These are phyloP conservation scores for Diaporthe destruens DNA, from an alignment of 2,329 filamentous ascomycete species.

Conservation along the genomic window DNA sequence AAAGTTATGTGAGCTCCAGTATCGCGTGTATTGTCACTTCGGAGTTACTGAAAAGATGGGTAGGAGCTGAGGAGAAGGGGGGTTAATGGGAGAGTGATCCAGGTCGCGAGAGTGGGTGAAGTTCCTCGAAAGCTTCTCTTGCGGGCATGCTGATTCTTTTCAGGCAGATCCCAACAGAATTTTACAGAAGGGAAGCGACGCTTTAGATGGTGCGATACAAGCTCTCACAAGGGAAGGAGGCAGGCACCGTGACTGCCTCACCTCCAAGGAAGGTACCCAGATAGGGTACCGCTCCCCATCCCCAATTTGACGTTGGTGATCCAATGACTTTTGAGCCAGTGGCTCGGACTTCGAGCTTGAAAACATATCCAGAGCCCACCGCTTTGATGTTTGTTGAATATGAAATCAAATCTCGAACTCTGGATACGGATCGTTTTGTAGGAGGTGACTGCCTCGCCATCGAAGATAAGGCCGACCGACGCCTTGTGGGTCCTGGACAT, in stretches of 20 bases:
- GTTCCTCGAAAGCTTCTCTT: neutral
- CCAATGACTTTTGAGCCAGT: neutral
- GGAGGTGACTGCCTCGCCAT: neutral
- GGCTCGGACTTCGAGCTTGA: neutral
- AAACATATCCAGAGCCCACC: neutral
- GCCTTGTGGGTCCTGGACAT: no score
- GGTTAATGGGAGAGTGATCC: neutral
- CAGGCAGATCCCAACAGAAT: neutral
- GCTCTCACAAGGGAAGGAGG: neutral
- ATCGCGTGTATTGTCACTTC: neutral
- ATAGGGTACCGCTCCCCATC: neutral
- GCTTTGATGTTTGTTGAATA: no score
- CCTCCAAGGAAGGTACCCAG: neutral
- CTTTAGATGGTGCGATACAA: neutral
- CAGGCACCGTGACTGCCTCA: neutral
- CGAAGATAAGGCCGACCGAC: no score
- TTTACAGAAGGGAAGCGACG: slow-evolving; percentile 7
- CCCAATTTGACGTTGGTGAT: neutral
- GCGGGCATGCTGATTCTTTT: no score
- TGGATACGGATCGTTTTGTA: neutral
- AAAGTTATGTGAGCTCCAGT: neutral
- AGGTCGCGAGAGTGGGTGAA: neutral
- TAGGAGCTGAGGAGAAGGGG: neutral
- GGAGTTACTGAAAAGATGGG: neutral
- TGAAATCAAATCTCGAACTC: no score